These are phyloP conservation scores for Bryoglossum gracile DNA, from an alignment of 495 filamentous ascomycete species.

Conservation along the genomic window DNA sequence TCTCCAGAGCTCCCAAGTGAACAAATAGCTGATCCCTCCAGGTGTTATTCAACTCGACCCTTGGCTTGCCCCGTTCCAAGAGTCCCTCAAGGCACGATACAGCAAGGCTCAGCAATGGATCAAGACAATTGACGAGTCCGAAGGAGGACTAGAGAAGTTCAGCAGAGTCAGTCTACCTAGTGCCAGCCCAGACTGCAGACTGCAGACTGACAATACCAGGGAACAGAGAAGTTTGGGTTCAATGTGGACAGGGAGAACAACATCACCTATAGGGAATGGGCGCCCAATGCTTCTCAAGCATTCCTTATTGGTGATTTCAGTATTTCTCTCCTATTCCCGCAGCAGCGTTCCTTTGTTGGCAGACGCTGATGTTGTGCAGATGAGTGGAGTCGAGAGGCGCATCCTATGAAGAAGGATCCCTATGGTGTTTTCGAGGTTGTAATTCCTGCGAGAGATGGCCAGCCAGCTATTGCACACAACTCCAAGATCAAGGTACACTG, in stretches of 20 bases:
- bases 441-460: slow-evolving; percentile 65
- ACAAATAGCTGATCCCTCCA: slow-evolving; percentile 30
- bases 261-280: slow-evolving; percentile 93
- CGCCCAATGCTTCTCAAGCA: slow-evolving; percentile 76
- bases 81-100: slow-evolving; percentile 68
- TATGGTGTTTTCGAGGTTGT: slow-evolving; percentile 88
- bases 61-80: slow-evolving; percentile 79
- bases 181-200: background rate
- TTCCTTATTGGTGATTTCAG: slow-evolving; percentile 96
- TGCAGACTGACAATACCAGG: slow-evolving; percentile 38
- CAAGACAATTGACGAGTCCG: slow-evolving; percentile 67
- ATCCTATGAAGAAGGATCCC: slow-evolving; percentile 74
- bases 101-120: slow-evolving; percentile 83
- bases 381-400: slow-evolving; percentile 75
- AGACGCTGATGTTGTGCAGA: slow-evolving; percentile 42
- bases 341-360: slow-evolving; percentile 8
- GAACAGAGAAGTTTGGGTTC: slow-evolving; percentile 80
- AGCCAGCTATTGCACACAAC: slow-evolving; percentile 78
- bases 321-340: slow-evolving; percentile 30
- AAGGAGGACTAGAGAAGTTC: slow-evolving; percentile 91
- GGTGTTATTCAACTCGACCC: slow-evolving; percentile 86
- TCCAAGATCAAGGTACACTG: slow-evolving; percentile 81
- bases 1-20: background rate
- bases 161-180: slow-evolving; percentile 53
- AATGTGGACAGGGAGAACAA: slow-evolving; percentile 71